phyloP scores from a whole-genome alignment of 2,329 filamentous ascomycete species.

The Sporothrix euskadiensis region DNA sequence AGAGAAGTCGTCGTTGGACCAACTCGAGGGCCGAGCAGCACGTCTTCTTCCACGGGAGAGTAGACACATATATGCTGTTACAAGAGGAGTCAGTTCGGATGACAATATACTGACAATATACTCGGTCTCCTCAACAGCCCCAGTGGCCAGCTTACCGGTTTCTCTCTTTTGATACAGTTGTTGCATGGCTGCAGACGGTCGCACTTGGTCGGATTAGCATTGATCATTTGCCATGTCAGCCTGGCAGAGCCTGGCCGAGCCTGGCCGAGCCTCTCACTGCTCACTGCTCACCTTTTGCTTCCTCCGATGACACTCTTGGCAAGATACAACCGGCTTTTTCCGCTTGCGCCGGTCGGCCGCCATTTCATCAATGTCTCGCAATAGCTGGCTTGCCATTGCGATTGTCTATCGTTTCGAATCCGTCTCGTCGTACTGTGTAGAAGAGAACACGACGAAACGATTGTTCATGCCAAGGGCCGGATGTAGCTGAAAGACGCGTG shows the following conservation, averaged over 20 bases:
- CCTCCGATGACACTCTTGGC: conserved; percentile 8
- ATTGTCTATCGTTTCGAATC: background rate
- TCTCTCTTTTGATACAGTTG: conserved; percentile 18
- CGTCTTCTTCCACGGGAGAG: background rate
- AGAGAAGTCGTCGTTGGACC: background rate
- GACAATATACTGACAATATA: background rate
- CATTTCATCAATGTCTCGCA: background rate
- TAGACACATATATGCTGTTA: background rate
- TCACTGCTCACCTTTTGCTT: conserved; percentile 13
- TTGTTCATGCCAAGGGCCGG: background rate
- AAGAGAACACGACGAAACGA: background rate
- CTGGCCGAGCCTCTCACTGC: too few species aligned
- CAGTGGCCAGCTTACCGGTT: background rate
- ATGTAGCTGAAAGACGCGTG: background rate
- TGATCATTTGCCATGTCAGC: background rate
- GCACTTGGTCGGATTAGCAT: conserved; percentile 7
- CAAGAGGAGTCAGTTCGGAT: background rate
- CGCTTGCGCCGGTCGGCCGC: background rate
- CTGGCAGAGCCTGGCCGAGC: background rate
- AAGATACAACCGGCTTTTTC: background rate
- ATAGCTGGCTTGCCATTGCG: background rate
- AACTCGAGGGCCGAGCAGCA: background rate
- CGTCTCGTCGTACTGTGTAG: background rate
- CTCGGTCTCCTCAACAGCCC: background rate
- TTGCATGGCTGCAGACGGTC: conserved; percentile 16